Evolutionary conservation across 192 early-diverging fungal species (phyloP).

Genomic region (Funneliformis geosporum): DNA sequence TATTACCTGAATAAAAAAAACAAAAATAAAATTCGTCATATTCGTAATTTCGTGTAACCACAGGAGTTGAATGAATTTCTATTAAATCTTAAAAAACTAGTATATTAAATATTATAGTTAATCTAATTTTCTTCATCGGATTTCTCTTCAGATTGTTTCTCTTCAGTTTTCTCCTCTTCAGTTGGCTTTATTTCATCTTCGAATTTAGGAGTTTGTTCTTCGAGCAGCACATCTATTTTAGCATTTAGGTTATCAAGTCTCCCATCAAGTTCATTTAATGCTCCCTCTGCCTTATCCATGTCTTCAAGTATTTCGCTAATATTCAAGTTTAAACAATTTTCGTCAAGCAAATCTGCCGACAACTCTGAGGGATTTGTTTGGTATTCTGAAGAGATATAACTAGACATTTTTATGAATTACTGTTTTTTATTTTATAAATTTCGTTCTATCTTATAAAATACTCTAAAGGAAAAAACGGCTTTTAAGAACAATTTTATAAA

Average conservation of each 20-base stretch:
- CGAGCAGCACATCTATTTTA: neutral
- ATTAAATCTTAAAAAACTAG: no score
- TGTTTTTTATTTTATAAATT: no score
- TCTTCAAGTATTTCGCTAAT: conserved; percentile 9
- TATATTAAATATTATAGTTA: no score
- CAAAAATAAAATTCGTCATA: no score
- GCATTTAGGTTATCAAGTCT: conserved; percentile 20
- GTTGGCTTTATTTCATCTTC: neutral
- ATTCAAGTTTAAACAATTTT: neutral
- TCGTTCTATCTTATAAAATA: neutral
- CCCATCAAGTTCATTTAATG: conserved; percentile 19
- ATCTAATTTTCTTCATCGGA: no score
- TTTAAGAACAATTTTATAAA: no score
- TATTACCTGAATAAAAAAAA: no score
- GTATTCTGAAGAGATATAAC: neutral
- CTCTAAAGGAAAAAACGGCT: neutral
- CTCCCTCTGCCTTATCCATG: conserved; percentile 10
- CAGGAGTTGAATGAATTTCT: no score
- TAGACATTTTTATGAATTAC: neutral
- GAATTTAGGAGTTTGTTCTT: neutral
- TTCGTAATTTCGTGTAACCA: no score
- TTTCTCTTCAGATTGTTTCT: no score
- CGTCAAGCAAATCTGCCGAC: neutral
- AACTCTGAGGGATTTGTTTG: neutral
- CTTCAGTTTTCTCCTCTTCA: neutral